A percentile compares a stretch with the other conserved stretches of the same genome.
These are phyloP conservation scores for Phialophora verrucosa DNA, from an alignment of 2,329 filamentous ascomycete species.

Conservation along the genomic window DNA sequence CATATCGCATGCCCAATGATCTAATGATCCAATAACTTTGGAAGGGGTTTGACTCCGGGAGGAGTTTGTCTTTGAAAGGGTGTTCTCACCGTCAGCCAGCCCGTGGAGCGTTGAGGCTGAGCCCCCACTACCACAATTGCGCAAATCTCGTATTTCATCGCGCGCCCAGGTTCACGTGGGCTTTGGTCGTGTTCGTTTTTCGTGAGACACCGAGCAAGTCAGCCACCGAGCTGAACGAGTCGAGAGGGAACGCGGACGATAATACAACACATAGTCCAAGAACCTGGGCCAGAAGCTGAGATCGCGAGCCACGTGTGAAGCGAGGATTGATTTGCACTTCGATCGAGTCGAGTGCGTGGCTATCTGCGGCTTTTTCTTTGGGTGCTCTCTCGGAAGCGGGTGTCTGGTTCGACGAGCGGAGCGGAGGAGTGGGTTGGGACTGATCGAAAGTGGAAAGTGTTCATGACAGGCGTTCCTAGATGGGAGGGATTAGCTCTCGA, in stretches of 20 bases:
- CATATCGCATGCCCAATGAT: too few relatives aligned
- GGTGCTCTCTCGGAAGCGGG: background rate
- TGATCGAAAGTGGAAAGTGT: background rate
- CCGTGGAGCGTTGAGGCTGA: background rate
- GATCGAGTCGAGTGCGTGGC: background rate
- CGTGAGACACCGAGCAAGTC: too few relatives aligned
- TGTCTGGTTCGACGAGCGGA: background rate
- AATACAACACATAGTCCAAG: background rate
- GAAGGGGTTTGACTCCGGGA: too few relatives aligned
- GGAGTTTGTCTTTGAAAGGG: background rate
- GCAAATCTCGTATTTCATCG: background rate
- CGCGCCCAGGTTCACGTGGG: background rate
- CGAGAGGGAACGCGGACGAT: background rate
- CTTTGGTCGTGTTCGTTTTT: background rate
- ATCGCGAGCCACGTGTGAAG: background rate
- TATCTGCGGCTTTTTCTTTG: background rate
- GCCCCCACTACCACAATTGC: background rate
- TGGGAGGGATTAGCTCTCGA: too few relatives aligned
- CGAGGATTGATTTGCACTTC: background rate
- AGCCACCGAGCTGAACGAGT: background rate
- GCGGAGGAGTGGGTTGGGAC: background rate
- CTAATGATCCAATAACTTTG: too few relatives aligned
- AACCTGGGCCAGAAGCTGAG: background rate
- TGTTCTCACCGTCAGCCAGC: slow-evolving; percentile 1
- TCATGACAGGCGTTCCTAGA: background rate